Evolutionary conservation across 2,329 filamentous ascomycete species (phyloP).

Genomic region (Lasiodiplodia sp.): DNA sequence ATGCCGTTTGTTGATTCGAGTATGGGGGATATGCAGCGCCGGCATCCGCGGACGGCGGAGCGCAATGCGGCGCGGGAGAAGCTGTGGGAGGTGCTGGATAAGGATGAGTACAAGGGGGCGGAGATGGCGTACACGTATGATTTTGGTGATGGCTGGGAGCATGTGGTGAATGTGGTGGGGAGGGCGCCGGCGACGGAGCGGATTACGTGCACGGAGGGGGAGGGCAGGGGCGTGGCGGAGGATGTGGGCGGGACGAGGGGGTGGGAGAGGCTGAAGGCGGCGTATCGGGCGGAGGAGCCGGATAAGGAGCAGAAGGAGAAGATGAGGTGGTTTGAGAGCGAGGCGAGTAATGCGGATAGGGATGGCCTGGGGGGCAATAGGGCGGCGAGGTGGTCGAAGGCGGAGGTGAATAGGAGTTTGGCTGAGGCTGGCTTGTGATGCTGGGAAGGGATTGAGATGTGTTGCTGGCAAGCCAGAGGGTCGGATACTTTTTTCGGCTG

Average conservation of each 20-base stretch:
- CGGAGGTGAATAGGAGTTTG: too few species aligned
- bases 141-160: not conserved
- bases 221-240: not conserved
- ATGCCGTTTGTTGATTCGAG: slow-evolving; percentile 24
- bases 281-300: not conserved
- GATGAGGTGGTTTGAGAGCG: not conserved
- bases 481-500: too few species aligned
- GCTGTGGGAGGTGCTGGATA: slow-evolving; percentile 34
- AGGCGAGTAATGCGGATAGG: too few species aligned
- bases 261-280: slow-evolving; percentile 6
- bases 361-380: too few species aligned
- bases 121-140: not conserved
- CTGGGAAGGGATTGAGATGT: too few species aligned
- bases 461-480: too few species aligned
- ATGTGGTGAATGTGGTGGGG: not conserved
- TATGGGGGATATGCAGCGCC: slow-evolving; percentile 26
- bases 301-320: not conserved
- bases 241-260: not conserved
- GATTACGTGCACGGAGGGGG: not conserved
- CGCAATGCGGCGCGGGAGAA: slow-evolving; percentile 31
- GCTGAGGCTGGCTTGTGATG: too few species aligned
- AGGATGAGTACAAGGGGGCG: slow-evolving; percentile 14
- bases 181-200: not conserved
- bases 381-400: too few species aligned
- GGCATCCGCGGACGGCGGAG: slow-evolving; percentile 34